These are phyloP conservation scores for Hypoxylon intermedium DNA, from an alignment of 495 filamentous ascomycete species.

Conservation along the genomic window DNA sequence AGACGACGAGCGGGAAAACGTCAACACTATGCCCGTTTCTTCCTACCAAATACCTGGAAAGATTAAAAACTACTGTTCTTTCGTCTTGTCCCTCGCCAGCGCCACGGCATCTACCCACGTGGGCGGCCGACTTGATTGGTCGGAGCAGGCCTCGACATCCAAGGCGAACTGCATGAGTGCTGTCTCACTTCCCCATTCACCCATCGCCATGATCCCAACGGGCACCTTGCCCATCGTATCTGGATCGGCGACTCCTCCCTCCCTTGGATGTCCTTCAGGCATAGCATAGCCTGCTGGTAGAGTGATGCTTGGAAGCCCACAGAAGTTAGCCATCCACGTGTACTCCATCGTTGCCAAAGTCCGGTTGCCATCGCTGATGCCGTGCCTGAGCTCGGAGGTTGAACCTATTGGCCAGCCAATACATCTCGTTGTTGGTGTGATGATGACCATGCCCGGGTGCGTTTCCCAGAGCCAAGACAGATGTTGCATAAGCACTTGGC, in stretches of 20 bases:
- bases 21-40: too few relatives aligned
- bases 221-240: slow-evolving; percentile 61
- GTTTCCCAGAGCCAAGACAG: slow-evolving; percentile 70
- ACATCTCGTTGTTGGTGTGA: slow-evolving; percentile 77
- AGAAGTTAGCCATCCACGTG: slow-evolving; percentile 84
- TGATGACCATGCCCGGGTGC: slow-evolving; percentile 77
- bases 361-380: slow-evolving; percentile 72
- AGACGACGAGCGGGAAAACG: too few relatives aligned
- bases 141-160: slow-evolving; percentile 58
- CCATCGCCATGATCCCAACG: slow-evolving; percentile 82
- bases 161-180: slow-evolving; percentile 72
- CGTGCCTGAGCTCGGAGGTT: slow-evolving; percentile 63
- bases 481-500: slow-evolving; percentile 79
- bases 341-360: slow-evolving; percentile 83
- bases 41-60: too few relatives aligned
- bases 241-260: slow-evolving; percentile 38
- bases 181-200: slow-evolving; percentile 81
- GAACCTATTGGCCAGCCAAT: slow-evolving; percentile 69
- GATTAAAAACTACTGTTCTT: too few relatives aligned
- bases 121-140: not conserved
- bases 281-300: slow-evolving; percentile 72
- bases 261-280: slow-evolving; percentile 35
- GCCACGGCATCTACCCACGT: not conserved
- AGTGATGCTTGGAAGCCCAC: slow-evolving; percentile 72
- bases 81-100: not conserved